These are phyloP conservation scores for Sergeia podlipaevii DNA, from an alignment of 208 protist species.

Conservation along the genomic window DNA sequence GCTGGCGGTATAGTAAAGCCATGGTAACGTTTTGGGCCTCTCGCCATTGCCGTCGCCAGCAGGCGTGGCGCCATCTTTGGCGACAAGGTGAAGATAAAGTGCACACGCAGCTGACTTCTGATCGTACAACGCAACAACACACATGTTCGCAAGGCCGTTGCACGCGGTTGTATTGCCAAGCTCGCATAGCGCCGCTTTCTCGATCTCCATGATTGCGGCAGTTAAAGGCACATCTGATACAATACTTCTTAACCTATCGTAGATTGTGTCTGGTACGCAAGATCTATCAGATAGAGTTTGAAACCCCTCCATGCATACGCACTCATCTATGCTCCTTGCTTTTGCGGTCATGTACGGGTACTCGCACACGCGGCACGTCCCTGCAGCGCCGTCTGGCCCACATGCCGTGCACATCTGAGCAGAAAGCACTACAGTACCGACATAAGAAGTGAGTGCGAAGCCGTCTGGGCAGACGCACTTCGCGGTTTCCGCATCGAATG, in stretches of 20 bases:
- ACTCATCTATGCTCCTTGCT: slow-evolving; percentile 6
- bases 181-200: slow-evolving; percentile 39
- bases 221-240: slow-evolving; percentile 8
- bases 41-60: slow-evolving; percentile 32
- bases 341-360: slow-evolving; percentile 33
- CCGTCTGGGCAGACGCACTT: slow-evolving; percentile 34
- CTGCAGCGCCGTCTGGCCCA: background rate
- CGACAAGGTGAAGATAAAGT: slow-evolving; percentile 43
- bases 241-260: slow-evolving; percentile 17
- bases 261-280: slow-evolving; percentile 29
- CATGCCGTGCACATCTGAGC: slow-evolving; percentile 49
- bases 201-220: slow-evolving; percentile 46
- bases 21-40: slow-evolving; percentile 29
- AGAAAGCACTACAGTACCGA: slow-evolving; percentile 22
- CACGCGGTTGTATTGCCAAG: slow-evolving; percentile 47
- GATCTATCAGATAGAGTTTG: slow-evolving; percentile 49
- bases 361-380: slow-evolving; percentile 21
- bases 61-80: slow-evolving; percentile 11
- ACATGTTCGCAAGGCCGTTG: slow-evolving; percentile 70
- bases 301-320: slow-evolving; percentile 35
- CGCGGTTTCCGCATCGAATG: slow-evolving; percentile 16
- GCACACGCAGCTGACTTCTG: slow-evolving; percentile 38
- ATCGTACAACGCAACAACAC: slow-evolving; percentile 64
- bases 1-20: slow-evolving; percentile 57
- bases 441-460: slow-evolving; percentile 26